phyloP scores from a whole-genome alignment of 1,139 yeast species.

The Diutina pseudorugosa region DNA sequence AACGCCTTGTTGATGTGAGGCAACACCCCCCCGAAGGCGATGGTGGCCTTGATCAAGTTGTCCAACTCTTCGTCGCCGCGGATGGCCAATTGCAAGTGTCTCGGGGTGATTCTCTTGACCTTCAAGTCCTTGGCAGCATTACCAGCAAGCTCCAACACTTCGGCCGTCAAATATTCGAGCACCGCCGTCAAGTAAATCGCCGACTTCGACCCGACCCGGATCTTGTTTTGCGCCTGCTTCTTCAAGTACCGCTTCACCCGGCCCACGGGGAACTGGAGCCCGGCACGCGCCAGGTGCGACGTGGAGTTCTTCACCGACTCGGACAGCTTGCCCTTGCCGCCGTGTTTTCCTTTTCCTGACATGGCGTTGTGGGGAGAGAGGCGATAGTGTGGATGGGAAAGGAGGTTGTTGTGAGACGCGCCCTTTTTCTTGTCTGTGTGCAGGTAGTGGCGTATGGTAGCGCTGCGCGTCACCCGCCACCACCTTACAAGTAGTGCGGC shows the following conservation, averaged over 20 bases:
- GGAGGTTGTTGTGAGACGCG: constrained; percentile 5
- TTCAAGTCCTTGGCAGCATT: constrained; percentile 97
- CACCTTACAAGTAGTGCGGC: background rate
- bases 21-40: constrained; percentile 98
- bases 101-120: constrained; percentile 97
- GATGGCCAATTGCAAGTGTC: constrained; percentile 96
- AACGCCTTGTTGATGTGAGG: constrained; percentile 95
- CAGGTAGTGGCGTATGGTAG: background rate
- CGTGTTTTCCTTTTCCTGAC: constrained; percentile 89
- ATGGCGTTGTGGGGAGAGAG: constrained; percentile 31
- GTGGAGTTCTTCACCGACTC: constrained; percentile 51
- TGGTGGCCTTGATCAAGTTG: constrained; percentile 90
- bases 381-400: constrained; percentile 5
- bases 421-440: background rate
- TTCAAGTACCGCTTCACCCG: constrained; percentile 94
- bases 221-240: constrained; percentile 81
- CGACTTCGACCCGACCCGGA: constrained; percentile 95
- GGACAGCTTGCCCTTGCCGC: constrained; percentile 91
- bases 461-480: background rate
- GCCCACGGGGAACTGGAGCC: constrained; percentile 96
- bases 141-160: constrained; percentile 96
- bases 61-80: constrained; percentile 99
- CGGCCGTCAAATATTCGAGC: constrained; percentile 94
- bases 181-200: constrained; percentile 97
- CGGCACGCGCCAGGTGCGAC: constrained; percentile 95